Evolutionary conservation across 1,139 yeast genomes (phyloP).

Genomic region (Geotrichum macrosporum): DNA sequence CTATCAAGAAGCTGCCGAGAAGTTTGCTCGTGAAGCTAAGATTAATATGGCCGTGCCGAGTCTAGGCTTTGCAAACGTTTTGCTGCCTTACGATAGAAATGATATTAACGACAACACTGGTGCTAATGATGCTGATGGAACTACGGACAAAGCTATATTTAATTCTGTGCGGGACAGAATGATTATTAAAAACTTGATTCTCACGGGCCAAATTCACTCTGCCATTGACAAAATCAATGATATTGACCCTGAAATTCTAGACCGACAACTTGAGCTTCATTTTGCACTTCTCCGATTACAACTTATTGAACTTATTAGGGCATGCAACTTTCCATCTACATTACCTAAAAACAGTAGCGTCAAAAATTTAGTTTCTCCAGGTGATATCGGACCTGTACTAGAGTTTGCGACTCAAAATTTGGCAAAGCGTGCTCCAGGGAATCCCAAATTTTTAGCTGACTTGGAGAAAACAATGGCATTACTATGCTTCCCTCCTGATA

Average conservation of each 20-base stretch:
- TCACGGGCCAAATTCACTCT: constrained; percentile 35
- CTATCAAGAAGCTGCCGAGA: constrained; percentile 38
- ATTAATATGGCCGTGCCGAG: constrained; percentile 22
- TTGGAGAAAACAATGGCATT: constrained; percentile 43
- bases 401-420: constrained; percentile 40
- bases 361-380: constrained; percentile 9
- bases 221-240: constrained; percentile 42
- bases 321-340: constrained; percentile 25
- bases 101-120: too few species aligned
- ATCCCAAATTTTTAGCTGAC: constrained; percentile 35
- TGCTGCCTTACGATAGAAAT: not conserved
- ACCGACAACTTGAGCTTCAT: constrained; percentile 36
- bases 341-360: too few species aligned
- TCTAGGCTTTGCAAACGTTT: not conserved
- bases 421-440: constrained; percentile 38
- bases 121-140: not conserved
- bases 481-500: constrained; percentile 39
- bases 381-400: constrained; percentile 35
- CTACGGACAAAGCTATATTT: not conserved
- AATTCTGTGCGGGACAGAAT: constrained; percentile 33
- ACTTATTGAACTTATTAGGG: constrained; percentile 40
- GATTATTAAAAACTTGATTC: constrained; percentile 36
- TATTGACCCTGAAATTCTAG: constrained; percentile 39
- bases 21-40: constrained; percentile 40
- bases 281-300: constrained; percentile 40